A percentile compares a stretch with the other conserved stretches of the same genome.
Conservation (phyloP, 2,329 filamentous ascomycete genomes). For the Phialocephala subalpina region DNA sequence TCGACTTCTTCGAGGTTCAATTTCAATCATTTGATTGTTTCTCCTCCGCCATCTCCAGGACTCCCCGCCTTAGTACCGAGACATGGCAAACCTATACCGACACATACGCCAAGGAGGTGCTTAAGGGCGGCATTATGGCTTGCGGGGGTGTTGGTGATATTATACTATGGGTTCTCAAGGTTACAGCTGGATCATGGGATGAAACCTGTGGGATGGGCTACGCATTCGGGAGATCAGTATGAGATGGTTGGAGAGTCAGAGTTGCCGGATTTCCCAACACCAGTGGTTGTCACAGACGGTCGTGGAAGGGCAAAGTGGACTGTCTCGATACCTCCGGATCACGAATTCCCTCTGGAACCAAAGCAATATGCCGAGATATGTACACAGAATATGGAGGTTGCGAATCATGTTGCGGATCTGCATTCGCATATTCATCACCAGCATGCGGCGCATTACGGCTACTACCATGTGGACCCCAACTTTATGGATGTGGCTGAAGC, state of each 20-base stretch:
- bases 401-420: conserved; percentile 62
- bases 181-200: conserved; percentile 41
- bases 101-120: conserved; percentile 42
- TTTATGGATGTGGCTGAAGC: conserved; percentile 82
- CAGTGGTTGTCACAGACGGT: conserved; percentile 73
- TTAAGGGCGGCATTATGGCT: conserved; percentile 57
- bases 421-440: conserved; percentile 51
- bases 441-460: conserved; percentile 56
- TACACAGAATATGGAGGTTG: conserved; percentile 70
- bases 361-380: conserved; percentile 76
- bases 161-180: conserved; percentile 56
- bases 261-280: conserved; percentile 76
- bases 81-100: conserved; percentile 65
- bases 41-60: conserved; percentile 74
- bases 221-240: conserved; percentile 57
- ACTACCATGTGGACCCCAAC: conserved; percentile 70
- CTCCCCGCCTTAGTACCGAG: conserved; percentile 73
- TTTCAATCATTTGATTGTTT: conserved; percentile 73
- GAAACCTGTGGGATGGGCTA: conserved; percentile 47
- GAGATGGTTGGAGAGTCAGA: conserved; percentile 72
- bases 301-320: conserved; percentile 78
- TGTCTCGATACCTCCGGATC: conserved; percentile 75
- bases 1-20: conserved; percentile 69
- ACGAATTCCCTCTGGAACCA: conserved; percentile 71
- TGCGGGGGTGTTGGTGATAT: conserved; percentile 55